These are phyloP conservation scores for Vaccinium myrtillus DNA, from an alignment of 148 eudicot genomes.

Conservation along the genomic window DNA sequence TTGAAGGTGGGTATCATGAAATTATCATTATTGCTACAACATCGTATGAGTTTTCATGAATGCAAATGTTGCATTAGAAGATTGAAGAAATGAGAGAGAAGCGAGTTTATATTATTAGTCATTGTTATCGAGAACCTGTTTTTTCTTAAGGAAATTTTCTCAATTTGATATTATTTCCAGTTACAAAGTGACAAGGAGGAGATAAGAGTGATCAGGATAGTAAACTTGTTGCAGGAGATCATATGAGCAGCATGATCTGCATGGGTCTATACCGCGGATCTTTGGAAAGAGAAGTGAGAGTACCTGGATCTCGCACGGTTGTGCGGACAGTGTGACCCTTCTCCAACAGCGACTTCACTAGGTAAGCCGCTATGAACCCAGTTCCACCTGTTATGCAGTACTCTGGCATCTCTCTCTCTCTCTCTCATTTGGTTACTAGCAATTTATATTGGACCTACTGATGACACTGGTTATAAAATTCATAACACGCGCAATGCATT, in stretches of 20 bases:
- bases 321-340: conserved; percentile 70
- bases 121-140: not conserved
- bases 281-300: not conserved
- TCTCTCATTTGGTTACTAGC: conserved; percentile 4
- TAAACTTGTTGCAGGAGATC: not conserved
- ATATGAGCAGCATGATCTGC: not conserved
- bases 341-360: conserved; percentile 63
- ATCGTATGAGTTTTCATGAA: not conserved
- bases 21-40: not conserved
- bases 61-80: not conserved
- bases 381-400: conserved; percentile 96
- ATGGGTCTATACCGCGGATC: not conserved
- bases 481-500: not conserved
- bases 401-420: conserved; percentile 50
- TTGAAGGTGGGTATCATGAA: not conserved
- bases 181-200: not conserved
- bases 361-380: conserved; percentile 81
- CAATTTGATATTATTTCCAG: not conserved
- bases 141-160: too few relatives aligned
- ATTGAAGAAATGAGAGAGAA: not conserved
- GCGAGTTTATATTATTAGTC: too few relatives aligned
- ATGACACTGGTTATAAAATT: not conserved
- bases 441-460: not conserved
- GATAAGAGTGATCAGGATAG: not conserved
- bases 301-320: conserved; percentile 91